phyloP scores from a whole-genome alignment of 306 rosid genomes.

The Corylus heterophylla region DNA sequence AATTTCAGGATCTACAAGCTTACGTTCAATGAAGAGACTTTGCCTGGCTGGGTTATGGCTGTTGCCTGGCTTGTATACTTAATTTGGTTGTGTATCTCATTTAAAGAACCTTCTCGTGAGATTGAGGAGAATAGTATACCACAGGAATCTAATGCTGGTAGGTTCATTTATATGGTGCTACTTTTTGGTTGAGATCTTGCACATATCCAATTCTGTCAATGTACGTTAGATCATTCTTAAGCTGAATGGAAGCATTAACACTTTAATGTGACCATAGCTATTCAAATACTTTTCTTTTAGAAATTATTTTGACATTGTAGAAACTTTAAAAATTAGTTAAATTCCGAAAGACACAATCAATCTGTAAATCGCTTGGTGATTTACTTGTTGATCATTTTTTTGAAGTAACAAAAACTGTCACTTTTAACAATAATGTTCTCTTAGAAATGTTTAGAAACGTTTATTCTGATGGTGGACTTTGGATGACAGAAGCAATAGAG shows the following conservation, averaged over 20 bases:
- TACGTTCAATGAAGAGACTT: constrained; percentile 77
- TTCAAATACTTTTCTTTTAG: background rate
- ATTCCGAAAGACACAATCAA: background rate
- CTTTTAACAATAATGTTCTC: background rate
- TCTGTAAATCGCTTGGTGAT: constrained; percentile 1
- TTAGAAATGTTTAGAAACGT: background rate
- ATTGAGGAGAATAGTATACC: constrained; percentile 40
- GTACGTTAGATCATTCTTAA: background rate
- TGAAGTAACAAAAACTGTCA: background rate
- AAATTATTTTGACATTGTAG: background rate
- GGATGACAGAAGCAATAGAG: constrained; percentile 34
- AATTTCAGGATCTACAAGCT: constrained; percentile 75
- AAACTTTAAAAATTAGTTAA: background rate
- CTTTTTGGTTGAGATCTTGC: constrained; percentile 15
- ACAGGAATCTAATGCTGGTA: constrained; percentile 66
- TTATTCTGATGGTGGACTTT: constrained; percentile 8
- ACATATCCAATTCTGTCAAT: background rate
- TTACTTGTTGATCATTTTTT: constrained; percentile 5
- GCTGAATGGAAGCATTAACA: background rate
- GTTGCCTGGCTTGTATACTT: constrained; percentile 86
- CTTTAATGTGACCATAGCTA: constrained; percentile 18
- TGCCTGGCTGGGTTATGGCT: constrained; percentile 99
- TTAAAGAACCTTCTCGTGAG: constrained; percentile 81
- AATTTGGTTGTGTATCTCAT: constrained; percentile 74
- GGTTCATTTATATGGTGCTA: constrained; percentile 24